Base-by-base conservation (phyloP, 73 alveolate genomes). In the Paramecium pentaurelia region DNA sequence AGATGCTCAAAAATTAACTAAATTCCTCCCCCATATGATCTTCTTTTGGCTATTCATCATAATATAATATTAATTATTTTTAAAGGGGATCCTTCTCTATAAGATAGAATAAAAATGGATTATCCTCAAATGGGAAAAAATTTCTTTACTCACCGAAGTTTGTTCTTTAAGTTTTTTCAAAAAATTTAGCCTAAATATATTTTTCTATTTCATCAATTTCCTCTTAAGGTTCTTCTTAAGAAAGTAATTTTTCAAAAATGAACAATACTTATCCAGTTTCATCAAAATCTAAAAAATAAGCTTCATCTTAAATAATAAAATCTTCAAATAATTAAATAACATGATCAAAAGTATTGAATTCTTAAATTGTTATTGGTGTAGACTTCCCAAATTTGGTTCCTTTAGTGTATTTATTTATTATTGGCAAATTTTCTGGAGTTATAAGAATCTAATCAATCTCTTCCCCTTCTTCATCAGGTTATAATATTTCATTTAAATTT, bases 321-420 rank as follows among this genome's bases (percentile, higher is more conserved):
- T 75, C 88, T 75, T 75, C 88, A 75, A 75, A 75, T n/a, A 75
- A 30, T 75, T 75, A 42, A 75, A 38, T 75, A 36, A 75, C 60
- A 42, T 11, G 4, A 0, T 75, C 64, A 27, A 36, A 75, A 25
- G 38, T 6, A 75, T 38, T 75, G 27, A 36, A 38, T 36, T 75
- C 88, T 18, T 75, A 14, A 1, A 38, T 38, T 12, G 2, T 34
- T 4, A 75, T 42, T 34, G 38, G 68, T 6, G 34, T 75, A 3
- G 1, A 18, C 18, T 75, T 75, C 9, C 88, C 88, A 42, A 16
- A 75, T 75, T 42, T 75, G 11, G 88, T 75, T 25, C 68, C 47
- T 36, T 42, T 75, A 5, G 47, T 38, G 37, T n/a, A 75, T n/a
- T 75, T 75, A 38, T 75, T 75, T 25, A 64, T 27, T 64, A 8